Conservation (phyloP, 768 basidiomycete genomes). For the Mycena venus region DNA sequence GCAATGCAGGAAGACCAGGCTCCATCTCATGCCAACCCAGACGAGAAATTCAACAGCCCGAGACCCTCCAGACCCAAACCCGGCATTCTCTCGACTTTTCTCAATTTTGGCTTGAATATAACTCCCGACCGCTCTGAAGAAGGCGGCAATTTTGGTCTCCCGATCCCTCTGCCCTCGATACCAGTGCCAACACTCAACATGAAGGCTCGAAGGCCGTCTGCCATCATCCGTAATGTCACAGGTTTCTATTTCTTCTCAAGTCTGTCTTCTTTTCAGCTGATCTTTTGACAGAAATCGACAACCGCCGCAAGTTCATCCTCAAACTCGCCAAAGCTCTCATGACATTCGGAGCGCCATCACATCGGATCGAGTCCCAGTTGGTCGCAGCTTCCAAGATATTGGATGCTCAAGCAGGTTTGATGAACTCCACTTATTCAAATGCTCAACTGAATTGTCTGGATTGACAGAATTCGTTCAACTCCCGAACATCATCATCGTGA, state of each 20-base stretch:
- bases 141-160: not conserved
- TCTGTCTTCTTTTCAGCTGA: not conserved
- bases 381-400: constrained; percentile 83
- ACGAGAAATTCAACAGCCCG: not conserved
- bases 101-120: constrained; percentile 33
- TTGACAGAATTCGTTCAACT: constrained; percentile 83
- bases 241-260: not conserved
- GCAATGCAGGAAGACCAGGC: not conserved
- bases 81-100: constrained; percentile 17
- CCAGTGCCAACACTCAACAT: constrained; percentile 14
- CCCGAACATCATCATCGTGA: constrained; percentile 83
- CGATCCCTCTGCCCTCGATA: constrained; percentile 13
- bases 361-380: constrained; percentile 92
- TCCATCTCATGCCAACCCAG: not conserved
- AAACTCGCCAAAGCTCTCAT: constrained; percentile 90
- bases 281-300: constrained; percentile 54
- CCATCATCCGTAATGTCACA: constrained; percentile 55
- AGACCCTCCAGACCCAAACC: constrained; percentile 2
- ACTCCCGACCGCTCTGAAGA: constrained; percentile 10
- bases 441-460: not conserved
- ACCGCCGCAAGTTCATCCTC: constrained; percentile 80
- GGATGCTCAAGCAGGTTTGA: constrained; percentile 74
- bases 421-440: not conserved
- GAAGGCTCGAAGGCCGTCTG: constrained; percentile 42
- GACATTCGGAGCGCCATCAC: constrained; percentile 94